These are phyloP conservation scores for Lactifluus rugatus DNA, from an alignment of 768 basidiomycete species.

Conservation along the genomic window DNA sequence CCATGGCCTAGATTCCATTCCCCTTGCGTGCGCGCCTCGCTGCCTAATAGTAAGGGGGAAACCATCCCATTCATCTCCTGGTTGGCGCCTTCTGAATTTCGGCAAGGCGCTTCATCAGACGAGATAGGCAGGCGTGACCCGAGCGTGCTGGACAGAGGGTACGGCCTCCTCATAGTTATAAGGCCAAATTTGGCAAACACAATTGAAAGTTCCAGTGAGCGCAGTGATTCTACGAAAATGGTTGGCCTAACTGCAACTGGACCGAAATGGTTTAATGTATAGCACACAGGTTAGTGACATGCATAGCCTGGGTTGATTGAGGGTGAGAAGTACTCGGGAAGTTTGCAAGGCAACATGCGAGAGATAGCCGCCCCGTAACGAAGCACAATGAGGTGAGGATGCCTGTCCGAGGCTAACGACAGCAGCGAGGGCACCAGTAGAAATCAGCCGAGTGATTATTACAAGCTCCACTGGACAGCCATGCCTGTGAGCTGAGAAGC, in stretches of 20 bases:
- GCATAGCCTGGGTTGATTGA: not conserved
- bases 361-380: not conserved
- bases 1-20: not conserved
- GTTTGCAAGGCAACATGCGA: not conserved
- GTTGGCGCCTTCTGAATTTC: not conserved
- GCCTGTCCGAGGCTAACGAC: not conserved
- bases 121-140: not conserved
- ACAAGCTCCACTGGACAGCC: not conserved
- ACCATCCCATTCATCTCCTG: not conserved
- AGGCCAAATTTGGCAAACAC: too few relatives aligned
- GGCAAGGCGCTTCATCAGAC: not conserved
- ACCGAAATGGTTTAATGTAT: not conserved
- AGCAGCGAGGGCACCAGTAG: not conserved
- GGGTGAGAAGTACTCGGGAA: not conserved
- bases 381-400: not conserved
- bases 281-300: not conserved
- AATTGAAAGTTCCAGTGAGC: not conserved
- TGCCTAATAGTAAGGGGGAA: not conserved
- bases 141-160: not conserved
- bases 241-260: not conserved
- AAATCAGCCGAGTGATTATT: not conserved
- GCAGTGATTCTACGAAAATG: not conserved
- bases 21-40: not conserved
- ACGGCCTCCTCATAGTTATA: too few relatives aligned
- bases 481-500: not conserved